These are phyloP conservation scores for Erysimum cheiri DNA, from an alignment of 441 rosid genomes.

Conservation along the genomic window DNA sequence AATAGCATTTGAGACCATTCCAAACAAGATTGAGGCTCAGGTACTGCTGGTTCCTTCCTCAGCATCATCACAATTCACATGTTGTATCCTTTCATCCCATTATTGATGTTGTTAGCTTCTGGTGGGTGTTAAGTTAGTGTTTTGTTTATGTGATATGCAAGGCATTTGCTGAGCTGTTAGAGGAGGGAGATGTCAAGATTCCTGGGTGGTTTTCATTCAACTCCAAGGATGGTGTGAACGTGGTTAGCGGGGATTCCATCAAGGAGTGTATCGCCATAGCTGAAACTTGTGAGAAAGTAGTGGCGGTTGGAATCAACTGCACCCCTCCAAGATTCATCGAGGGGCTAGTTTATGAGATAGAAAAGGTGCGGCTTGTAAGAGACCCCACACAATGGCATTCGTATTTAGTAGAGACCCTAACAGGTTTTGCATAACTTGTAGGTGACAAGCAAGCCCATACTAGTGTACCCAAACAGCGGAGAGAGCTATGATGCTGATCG, in stretches of 20 bases:
- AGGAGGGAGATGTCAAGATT: conserved; percentile 66
- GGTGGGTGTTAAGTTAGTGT: background rate
- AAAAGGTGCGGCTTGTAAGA: conserved; percentile 53
- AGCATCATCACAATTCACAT: background rate
- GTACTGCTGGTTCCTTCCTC: conserved; percentile 41
- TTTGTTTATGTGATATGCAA: conserved; percentile 17
- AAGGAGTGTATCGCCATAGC: conserved; percentile 73
- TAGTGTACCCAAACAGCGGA: conserved; percentile 89
- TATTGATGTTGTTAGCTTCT: background rate
- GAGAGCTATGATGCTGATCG: conserved; percentile 71
- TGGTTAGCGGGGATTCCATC: conserved; percentile 83
- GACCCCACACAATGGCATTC: background rate
- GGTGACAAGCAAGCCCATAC: conserved; percentile 83
- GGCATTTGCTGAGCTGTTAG: conserved; percentile 79
- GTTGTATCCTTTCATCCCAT: background rate
- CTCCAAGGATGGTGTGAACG: conserved; percentile 83
- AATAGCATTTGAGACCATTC: conserved; percentile 91
- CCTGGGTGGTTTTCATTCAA: conserved; percentile 93
- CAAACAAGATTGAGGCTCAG: conserved; percentile 94
- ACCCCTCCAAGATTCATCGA: conserved; percentile 87
- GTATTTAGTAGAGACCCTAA: conserved; percentile 13
- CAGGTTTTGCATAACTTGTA: conserved; percentile 39
- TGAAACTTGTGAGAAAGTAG: conserved; percentile 68
- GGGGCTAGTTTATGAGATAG: conserved; percentile 58
- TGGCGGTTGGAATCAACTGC: conserved; percentile 92